Conservation (phyloP, 2,329 filamentous ascomycete species). For the Fusarium neocosmosporiellum region DNA sequence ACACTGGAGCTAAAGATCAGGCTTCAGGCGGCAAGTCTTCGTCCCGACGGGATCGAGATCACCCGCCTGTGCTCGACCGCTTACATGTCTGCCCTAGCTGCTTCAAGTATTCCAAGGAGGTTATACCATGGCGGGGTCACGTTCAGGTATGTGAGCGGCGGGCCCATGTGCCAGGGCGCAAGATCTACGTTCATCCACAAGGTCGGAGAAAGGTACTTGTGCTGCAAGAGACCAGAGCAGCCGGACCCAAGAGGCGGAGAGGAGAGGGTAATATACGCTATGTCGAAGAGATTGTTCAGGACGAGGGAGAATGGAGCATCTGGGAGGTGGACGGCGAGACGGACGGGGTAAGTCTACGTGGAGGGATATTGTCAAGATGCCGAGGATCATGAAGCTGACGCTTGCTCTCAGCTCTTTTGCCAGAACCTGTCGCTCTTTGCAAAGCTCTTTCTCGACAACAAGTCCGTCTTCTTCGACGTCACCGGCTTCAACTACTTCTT, state of each 20-base stretch:
- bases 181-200: slow-evolving; percentile 76
- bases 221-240: slow-evolving; percentile 45
- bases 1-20: slow-evolving; percentile 44
- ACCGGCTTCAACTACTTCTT: slow-evolving; percentile 95
- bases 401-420: slow-evolving; percentile 74
- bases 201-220: slow-evolving; percentile 55
- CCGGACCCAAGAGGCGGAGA: slow-evolving; percentile 53
- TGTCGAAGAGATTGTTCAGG: slow-evolving; percentile 57
- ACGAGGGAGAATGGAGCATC: slow-evolving; percentile 83
- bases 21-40: slow-evolving; percentile 39
- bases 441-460: slow-evolving; percentile 97
- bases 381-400: slow-evolving; percentile 11
- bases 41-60: slow-evolving; percentile 50
- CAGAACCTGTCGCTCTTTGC: slow-evolving; percentile 97
- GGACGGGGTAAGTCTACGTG: slow-evolving; percentile 68
- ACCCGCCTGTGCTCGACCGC: slow-evolving; percentile 66
- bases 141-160: slow-evolving; percentile 66
- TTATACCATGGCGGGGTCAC: slow-evolving; percentile 69
- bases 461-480: slow-evolving; percentile 98
- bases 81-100: slow-evolving; percentile 92
- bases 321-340: slow-evolving; percentile 94
- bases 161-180: slow-evolving; percentile 69
- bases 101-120: slow-evolving; percentile 86
- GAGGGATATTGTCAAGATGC: neutral
- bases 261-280: slow-evolving; percentile 51